phyloP scores from a whole-genome alignment of 306 rosid genomes.

The Vicia villosa region DNA sequence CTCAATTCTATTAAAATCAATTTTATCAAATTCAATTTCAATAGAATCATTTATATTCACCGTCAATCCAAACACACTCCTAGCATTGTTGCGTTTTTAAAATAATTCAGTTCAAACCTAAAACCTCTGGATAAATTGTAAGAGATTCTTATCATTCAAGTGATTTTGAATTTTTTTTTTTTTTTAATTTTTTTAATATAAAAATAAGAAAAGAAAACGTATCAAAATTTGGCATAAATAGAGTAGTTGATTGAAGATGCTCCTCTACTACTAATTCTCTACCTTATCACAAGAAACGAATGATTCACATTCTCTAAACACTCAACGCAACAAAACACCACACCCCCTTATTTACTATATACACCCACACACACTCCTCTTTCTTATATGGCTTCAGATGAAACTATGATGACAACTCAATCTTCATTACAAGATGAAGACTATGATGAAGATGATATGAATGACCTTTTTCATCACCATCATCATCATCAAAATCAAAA shows the following conservation, averaged over 20 bases:
- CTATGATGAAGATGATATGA: conserved; percentile 42
- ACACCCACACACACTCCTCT: neutral
- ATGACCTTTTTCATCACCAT: conserved; percentile 35
- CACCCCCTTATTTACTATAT: neutral
- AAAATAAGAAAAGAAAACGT: neutral
- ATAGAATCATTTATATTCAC: too few relatives aligned
- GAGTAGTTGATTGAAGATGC: conserved; percentile 36
- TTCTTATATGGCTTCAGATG: conserved; percentile 36
- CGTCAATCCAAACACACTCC: too few relatives aligned
- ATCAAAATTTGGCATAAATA: conserved; percentile 41
- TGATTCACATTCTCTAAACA: conserved; percentile 40
- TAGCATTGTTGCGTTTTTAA: too few relatives aligned
- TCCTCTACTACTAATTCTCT: conserved; percentile 6
- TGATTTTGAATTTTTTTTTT: too few relatives aligned
- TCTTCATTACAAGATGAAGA: conserved; percentile 56
- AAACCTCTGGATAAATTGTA: too few relatives aligned
- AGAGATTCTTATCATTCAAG: too few relatives aligned
- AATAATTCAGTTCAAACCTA: too few relatives aligned
- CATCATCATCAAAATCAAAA: neutral
- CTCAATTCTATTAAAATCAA: too few relatives aligned
- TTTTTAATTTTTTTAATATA: neutral
- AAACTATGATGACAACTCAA: conserved; percentile 38
- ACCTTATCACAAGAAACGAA: conserved; percentile 49
- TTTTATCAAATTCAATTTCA: too few relatives aligned
- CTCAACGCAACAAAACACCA: neutral